phyloP scores from a whole-genome alignment of 2,329 filamentous ascomycete genomes.

The Pezicula radicicola region DNA sequence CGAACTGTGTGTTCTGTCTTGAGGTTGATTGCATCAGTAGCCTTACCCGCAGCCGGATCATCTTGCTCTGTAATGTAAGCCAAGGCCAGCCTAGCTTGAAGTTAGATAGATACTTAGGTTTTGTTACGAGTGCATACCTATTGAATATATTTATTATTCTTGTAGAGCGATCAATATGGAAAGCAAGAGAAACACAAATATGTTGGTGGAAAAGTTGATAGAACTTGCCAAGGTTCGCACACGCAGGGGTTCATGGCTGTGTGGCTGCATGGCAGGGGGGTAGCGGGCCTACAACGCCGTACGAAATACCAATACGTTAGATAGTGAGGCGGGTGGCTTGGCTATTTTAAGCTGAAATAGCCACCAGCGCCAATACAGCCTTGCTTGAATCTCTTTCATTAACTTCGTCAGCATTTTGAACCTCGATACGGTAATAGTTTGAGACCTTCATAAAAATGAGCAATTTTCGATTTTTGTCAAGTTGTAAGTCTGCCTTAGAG shows the following conservation, averaged over 20 bases:
- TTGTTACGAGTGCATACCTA: no score
- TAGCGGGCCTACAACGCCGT: no score
- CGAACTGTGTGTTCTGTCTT: no score
- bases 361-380: background rate
- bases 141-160: no score
- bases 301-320: no score
- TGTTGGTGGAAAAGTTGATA: background rate
- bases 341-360: background rate
- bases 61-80: background rate
- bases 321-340: background rate
- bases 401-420: background rate
- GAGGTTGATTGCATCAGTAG: background rate
- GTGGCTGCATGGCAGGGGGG: background rate
- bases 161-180: no score
- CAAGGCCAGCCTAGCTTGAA: background rate
- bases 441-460: background rate
- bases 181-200: no score
- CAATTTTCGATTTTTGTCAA: background rate
- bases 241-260: background rate
- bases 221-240: background rate
- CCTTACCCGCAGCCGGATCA: background rate
- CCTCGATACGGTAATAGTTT: background rate
- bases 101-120: no score
- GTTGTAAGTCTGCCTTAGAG: background rate
- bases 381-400: background rate